Evolutionary conservation across 257 asterid species (phyloP), one percentile per base, ranked within the genome.

Genomic region (Penstemon newberryi): DNA sequence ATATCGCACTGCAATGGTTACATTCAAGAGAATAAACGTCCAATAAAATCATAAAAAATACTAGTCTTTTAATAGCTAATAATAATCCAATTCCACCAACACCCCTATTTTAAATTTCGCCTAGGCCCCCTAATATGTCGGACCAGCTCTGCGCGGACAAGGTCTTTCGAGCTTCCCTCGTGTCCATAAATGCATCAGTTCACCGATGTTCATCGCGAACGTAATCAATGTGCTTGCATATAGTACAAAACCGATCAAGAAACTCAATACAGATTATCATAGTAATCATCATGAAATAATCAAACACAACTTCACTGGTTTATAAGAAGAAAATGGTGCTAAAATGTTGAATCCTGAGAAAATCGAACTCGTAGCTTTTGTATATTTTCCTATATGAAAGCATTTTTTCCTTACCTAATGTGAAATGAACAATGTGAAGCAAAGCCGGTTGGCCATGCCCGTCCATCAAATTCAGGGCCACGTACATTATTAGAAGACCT

Each of bases 371-470:
- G 3, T 6, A 11, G 53, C 3, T 47, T 47, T 11, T 15, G 13
- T 47, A 47, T 3, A 2, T 2, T 45, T 45, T 11, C 50, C 9
- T 45, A 61, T 15, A 18, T 54, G 19, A 9, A 6, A 33, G 62
- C 49, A 68, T 25, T 36, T 11, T 60, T 38, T 56, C 40, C 79
- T 13, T 76, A 94, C 99, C 96, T 74, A 94, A 76, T 1, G 93
- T 94, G 86, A 87, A 91, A 8, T 97, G 99, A 11, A 91, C 99
- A 47, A 94, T 94, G 79, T 94, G 91, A 40, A 94, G 99, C 85
- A 94, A 76, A 39, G 97, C 99, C 10, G 99, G 99, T 58, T 94
- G 97, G 57, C 99, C 99, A 56, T 89, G 94, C 58, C 99, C 99
- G 52, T 91, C 96, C 96, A 89, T 94, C 89, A 94, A 69, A 80